Percentiles rank a stretch among this genome's conserved stretches.
phyloP scores from a whole-genome alignment of 1,139 yeast species.

The Yamadazyma membranifaciens region DNA sequence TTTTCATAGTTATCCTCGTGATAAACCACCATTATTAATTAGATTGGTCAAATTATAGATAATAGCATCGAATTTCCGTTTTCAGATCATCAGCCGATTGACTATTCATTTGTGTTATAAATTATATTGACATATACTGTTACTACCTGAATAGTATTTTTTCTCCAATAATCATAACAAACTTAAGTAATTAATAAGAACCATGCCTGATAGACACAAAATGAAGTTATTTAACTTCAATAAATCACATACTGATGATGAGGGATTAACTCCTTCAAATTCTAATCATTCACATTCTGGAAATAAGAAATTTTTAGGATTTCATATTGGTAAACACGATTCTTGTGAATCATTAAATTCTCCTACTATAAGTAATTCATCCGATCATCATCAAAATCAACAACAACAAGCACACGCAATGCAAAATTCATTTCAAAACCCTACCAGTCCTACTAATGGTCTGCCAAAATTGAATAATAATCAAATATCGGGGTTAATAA shows the following conservation, averaged over 20 bases:
- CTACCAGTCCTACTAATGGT: not conserved
- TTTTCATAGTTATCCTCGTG: too few relatives aligned
- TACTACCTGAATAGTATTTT: too few relatives aligned
- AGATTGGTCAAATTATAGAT: too few relatives aligned
- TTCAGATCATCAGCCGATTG: too few relatives aligned
- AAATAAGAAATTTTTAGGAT: slow-evolving; percentile 33
- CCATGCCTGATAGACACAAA: slow-evolving; percentile 47
- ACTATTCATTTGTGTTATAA: too few relatives aligned
- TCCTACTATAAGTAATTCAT: slow-evolving; percentile 31
- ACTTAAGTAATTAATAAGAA: not conserved
- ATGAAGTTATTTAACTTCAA: slow-evolving; percentile 41
- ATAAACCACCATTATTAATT: too few relatives aligned
- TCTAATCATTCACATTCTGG: slow-evolving; percentile 30
- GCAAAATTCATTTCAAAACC: slow-evolving; percentile 12
- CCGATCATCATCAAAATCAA: slow-evolving; percentile 11
- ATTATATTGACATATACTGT: too few relatives aligned
- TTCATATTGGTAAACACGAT: slow-evolving; percentile 40
- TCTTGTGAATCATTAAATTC: slow-evolving; percentile 35
- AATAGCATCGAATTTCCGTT: too few relatives aligned
- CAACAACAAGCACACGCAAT: not conserved
- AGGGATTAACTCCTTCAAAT: slow-evolving; percentile 32
- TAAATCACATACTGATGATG: slow-evolving; percentile 23
- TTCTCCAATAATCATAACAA: not conserved
- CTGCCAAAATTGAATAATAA: slow-evolving; percentile 3
- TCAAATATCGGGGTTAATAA: not conserved